phyloP scores from a whole-genome alignment of 306 rosid genomes.

The Hippophae gyantsensis region DNA sequence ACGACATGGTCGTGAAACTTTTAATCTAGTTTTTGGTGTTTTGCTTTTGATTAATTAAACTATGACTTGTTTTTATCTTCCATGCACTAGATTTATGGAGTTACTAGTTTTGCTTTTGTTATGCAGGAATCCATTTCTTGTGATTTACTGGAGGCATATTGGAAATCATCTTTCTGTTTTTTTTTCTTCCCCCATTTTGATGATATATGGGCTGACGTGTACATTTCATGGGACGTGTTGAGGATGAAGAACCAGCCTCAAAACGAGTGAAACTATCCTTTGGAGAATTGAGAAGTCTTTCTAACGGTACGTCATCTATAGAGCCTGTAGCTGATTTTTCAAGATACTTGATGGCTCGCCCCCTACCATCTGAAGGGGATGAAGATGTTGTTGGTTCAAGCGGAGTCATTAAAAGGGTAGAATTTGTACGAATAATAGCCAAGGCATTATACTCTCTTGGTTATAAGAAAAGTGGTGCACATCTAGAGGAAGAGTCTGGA shows the following conservation, averaged over 20 bases:
- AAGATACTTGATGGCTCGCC: constrained; percentile 16
- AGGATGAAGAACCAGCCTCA: constrained; percentile 8
- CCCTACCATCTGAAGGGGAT: constrained; percentile 13
- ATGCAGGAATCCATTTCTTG: too few species aligned
- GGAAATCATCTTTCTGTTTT: not conserved
- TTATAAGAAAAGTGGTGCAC: constrained; percentile 19
- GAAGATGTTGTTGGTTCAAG: constrained; percentile 1
- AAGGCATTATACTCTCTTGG: constrained; percentile 20
- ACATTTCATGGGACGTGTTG: constrained; percentile 21
- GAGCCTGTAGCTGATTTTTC: constrained; percentile 5
- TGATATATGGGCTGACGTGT: constrained; percentile 10
- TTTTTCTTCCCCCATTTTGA: constrained; percentile 9
- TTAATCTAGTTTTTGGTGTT: too few species aligned
- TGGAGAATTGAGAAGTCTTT: constrained; percentile 7
- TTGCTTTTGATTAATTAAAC: too few species aligned
- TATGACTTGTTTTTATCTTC: too few species aligned
- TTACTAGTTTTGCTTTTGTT: too few species aligned
- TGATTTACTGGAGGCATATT: too few species aligned
- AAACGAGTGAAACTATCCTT: constrained; percentile 13
- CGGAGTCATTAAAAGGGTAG: constrained; percentile 19
- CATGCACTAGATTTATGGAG: too few species aligned
- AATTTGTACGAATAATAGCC: constrained; percentile 19
- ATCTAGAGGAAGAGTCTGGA: constrained; percentile 22
- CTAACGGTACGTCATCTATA: constrained; percentile 5
- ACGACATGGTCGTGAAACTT: too few species aligned